A percentile compares a stretch with the other conserved stretches of the same genome.
These are phyloP conservation scores for Pythium vanterpoolii DNA, from an alignment of 352 stramenopile species.

Conservation along the genomic window DNA sequence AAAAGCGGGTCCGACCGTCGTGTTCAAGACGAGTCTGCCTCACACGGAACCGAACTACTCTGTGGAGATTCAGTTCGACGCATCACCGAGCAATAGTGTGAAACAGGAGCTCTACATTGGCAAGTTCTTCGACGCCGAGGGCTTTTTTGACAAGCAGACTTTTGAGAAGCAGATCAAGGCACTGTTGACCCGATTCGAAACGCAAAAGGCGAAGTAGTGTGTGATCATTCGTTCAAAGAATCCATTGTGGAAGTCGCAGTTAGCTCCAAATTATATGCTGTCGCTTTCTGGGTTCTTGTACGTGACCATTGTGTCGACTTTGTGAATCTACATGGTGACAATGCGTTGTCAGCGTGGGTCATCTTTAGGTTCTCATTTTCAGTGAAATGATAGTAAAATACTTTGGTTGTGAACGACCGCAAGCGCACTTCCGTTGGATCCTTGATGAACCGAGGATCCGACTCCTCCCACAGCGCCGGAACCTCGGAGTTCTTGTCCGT, in stretches of 20 bases:
- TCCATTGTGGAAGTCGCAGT: constrained; percentile 13
- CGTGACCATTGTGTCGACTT: constrained; percentile 97
- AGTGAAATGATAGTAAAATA: constrained; percentile 29
- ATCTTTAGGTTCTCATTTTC: not conserved
- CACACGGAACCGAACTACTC: constrained; percentile 73
- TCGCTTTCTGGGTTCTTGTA: constrained; percentile 93
- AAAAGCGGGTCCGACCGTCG: constrained; percentile 31
- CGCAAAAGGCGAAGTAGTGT: constrained; percentile 68
- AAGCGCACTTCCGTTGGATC: constrained; percentile 97
- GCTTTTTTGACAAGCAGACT: constrained; percentile 76
- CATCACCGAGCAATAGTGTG: constrained; percentile 21
- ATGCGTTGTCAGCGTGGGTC: not conserved
- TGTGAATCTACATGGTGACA: constrained; percentile 86
- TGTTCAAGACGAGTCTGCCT: constrained; percentile 70
- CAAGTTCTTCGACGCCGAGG: constrained; percentile 84
- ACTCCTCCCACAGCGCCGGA: constrained; percentile 96
- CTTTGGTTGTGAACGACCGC: constrained; percentile 97
- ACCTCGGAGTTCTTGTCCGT: constrained; percentile 96
- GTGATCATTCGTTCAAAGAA: constrained; percentile 20
- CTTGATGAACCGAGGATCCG: constrained; percentile 97
- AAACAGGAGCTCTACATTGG: constrained; percentile 75
- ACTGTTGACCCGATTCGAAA: constrained; percentile 63
- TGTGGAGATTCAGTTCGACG: constrained; percentile 40
- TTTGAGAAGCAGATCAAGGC: constrained; percentile 69
- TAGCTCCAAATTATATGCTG: constrained; percentile 38